phyloP scores from a whole-genome alignment of 1,284 basidiomycete species.

The Apiotrichum veenhuisii region DNA sequence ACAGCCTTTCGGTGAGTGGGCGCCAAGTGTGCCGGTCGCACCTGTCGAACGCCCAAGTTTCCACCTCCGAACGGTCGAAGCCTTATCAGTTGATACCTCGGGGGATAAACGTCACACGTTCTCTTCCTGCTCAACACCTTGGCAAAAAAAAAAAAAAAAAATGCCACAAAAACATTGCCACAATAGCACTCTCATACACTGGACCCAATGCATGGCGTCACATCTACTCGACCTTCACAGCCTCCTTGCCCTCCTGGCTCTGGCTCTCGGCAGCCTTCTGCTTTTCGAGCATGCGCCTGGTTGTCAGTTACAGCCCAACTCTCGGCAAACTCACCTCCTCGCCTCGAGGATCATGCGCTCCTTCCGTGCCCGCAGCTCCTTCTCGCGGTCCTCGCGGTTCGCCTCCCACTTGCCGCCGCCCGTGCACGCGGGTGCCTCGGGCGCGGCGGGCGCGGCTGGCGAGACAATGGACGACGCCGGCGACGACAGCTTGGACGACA shows the following conservation, averaged over 20 bases:
- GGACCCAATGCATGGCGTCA: constrained; percentile 3
- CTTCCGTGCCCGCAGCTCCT: constrained; percentile 40
- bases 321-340: constrained; percentile 37
- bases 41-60: no score
- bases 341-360: constrained; percentile 48
- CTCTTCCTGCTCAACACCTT: no score
- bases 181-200: constrained; percentile 1
- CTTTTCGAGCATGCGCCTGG: constrained; percentile 40
- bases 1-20: no score
- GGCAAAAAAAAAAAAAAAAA: no score
- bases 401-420: constrained; percentile 38
- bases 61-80: no score
- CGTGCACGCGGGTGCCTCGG: constrained; percentile 7
- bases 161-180: background rate
- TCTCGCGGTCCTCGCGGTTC: constrained; percentile 41
- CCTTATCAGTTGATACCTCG: no score
- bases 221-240: constrained; percentile 18
- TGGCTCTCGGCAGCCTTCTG: constrained; percentile 32
- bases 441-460: background rate
- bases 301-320: background rate
- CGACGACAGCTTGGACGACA: constrained; percentile 20
- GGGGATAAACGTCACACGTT: no score
- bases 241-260: constrained; percentile 4
- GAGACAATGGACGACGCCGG: background rate
- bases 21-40: no score